phyloP scores from a whole-genome alignment of 108 stramenopile species.

The Nitzschia sp. region DNA sequence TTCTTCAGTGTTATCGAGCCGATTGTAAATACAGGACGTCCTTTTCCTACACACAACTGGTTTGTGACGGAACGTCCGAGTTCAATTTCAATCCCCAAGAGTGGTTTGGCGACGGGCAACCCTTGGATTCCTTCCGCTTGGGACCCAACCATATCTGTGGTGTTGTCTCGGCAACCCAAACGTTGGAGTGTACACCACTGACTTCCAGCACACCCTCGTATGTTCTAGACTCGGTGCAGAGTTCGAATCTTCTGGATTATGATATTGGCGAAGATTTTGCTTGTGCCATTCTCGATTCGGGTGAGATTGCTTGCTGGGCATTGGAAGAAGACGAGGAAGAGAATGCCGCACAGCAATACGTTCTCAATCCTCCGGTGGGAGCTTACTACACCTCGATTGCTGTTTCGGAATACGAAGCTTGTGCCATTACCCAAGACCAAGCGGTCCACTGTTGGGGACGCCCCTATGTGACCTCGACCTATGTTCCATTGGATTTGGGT shows the following conservation, averaged over 20 bases:
- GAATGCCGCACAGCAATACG: not conserved
- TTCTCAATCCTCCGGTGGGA: slow-evolving; percentile 4
- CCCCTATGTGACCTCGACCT: slow-evolving; percentile 5
- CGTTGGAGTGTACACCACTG: not conserved
- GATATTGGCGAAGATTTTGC: slow-evolving; percentile 8
- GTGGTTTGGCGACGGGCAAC: not conserved
- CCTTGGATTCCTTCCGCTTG: not conserved
- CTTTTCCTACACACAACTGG: not conserved
- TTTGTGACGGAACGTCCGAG: not conserved
- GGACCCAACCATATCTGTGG: slow-evolving; percentile 3
- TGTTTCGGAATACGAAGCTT: slow-evolving; percentile 7
- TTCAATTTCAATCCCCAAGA: slow-evolving; percentile 5
- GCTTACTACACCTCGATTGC: slow-evolving; percentile 12
- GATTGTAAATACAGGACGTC: not conserved
- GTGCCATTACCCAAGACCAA: slow-evolving; percentile 14
- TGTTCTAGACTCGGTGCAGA: not conserved
- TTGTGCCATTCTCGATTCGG: slow-evolving; percentile 1
- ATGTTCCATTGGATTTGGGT: slow-evolving; percentile 12
- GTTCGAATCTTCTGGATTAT: not conserved
- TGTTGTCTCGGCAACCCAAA: not conserved
- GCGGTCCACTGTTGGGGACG: slow-evolving; percentile 20
- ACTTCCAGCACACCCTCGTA: not conserved
- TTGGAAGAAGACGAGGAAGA: not conserved
- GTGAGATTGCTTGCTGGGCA: slow-evolving; percentile 8
- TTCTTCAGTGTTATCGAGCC: slow-evolving; percentile 6